Evolutionary conservation across 331 rosid genomes (phyloP).

Genomic region (Acacia pycnantha): DNA sequence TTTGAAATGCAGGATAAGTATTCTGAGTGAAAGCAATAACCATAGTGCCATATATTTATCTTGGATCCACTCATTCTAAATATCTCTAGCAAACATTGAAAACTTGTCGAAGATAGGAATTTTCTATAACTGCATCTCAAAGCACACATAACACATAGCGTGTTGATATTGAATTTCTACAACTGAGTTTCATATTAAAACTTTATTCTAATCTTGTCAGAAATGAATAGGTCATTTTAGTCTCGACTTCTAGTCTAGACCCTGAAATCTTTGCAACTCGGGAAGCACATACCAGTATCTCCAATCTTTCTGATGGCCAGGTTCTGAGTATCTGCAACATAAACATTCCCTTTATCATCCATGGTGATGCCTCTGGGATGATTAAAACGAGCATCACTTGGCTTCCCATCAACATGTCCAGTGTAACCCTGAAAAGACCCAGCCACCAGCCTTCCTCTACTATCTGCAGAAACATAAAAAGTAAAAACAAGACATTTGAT

Average conservation of each 20-base stretch:
- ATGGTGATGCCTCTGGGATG: slow-evolving; percentile 90
- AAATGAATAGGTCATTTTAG: neutral
- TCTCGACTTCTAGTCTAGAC: slow-evolving; percentile 9
- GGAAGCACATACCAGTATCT: slow-evolving; percentile 65
- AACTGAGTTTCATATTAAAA: no score
- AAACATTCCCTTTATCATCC: slow-evolving; percentile 95
- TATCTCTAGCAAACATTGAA: slow-evolving; percentile 12
- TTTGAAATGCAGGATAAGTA: neutral
- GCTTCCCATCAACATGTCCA: slow-evolving; percentile 93
- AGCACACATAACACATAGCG: no score
- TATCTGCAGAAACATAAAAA: slow-evolving; percentile 60
- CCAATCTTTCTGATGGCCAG: slow-evolving; percentile 95
- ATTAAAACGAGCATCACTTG: slow-evolving; percentile 90
- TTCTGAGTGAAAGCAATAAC: slow-evolving; percentile 10
- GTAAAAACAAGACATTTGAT: slow-evolving; percentile 3
- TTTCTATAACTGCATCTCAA: slow-evolving; percentile 9
- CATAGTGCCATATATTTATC: slow-evolving; percentile 2
- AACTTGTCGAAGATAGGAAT: neutral
- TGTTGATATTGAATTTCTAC: no score
- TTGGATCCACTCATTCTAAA: slow-evolving; percentile 7
- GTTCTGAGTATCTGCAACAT: slow-evolving; percentile 92
- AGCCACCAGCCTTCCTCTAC: slow-evolving; percentile 95
- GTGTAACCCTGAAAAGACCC: slow-evolving; percentile 93
- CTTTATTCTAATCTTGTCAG: no score
- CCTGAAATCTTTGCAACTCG: slow-evolving; percentile 23